A percentile compares a stretch with the other conserved stretches of the same genome.
Conservation (phyloP, 805 yeast genomes). For the Saturnispora besseyi region DNA sequence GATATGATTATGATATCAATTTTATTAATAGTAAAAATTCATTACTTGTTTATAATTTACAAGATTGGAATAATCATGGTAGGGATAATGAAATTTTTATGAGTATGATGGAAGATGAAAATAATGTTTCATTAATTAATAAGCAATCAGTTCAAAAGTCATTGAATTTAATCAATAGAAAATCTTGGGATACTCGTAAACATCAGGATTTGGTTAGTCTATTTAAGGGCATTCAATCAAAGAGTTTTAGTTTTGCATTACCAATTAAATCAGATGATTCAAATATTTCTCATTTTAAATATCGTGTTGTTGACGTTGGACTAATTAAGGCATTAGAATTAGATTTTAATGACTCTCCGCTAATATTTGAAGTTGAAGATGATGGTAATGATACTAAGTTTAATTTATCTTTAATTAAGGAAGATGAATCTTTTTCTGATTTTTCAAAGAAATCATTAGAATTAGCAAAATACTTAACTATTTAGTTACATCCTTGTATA, state of each 20-base stretch:
- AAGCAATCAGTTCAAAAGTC: slow-evolving; percentile 19
- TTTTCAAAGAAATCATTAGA: slow-evolving; percentile 1
- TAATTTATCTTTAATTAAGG: slow-evolving; percentile 4
- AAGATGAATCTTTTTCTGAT: neutral
- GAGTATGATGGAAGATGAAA: slow-evolving; percentile 8
- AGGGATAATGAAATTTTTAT: slow-evolving; percentile 2
- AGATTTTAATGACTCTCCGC: slow-evolving; percentile 19
- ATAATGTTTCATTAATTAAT: slow-evolving; percentile 10
- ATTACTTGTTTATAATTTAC: slow-evolving; percentile 15
- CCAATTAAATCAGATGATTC: neutral
- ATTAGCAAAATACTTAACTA: slow-evolving; percentile 1
- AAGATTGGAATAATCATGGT: slow-evolving; percentile 13
- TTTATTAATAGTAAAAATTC: slow-evolving; percentile 26
- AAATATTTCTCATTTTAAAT: slow-evolving; percentile 1
- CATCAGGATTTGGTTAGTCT: slow-evolving; percentile 6
- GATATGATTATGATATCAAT: slow-evolving; percentile 21
- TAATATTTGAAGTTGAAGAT: slow-evolving; percentile 22
- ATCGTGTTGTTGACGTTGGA: slow-evolving; percentile 14
- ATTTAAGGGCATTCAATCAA: slow-evolving; percentile 7
- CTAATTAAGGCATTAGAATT: slow-evolving; percentile 23
- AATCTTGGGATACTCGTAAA: slow-evolving; percentile 15
- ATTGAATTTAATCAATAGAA: slow-evolving; percentile 17
- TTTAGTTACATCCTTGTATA: neutral
- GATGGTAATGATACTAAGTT: slow-evolving; percentile 13
- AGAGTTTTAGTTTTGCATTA: slow-evolving; percentile 7